Base-by-base conservation (phyloP, 2,329 filamentous ascomycete species). In the Myotisia sp. region DNA sequence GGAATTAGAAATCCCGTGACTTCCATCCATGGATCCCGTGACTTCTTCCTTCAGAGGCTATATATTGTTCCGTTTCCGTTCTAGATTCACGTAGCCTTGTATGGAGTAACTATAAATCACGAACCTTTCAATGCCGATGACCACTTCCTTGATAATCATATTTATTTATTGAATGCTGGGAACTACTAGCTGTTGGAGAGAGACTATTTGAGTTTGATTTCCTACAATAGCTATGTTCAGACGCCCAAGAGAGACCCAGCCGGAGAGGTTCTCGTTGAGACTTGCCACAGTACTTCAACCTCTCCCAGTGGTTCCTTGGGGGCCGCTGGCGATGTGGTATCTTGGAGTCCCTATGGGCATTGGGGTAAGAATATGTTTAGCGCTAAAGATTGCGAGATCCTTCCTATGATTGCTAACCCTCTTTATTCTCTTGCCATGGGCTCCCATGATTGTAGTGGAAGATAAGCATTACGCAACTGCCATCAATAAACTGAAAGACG, bases 251-350 rank as follows among this genome's bases (percentile, higher is more conserved):
- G 31, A 43, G 38, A 46, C 42, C 33, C 32, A 44, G 39, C 42
- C 47, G n/a, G 44, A 49, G 24, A 31, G 32, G 29, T 6, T 44
- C 26, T 41, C 42, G 18, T 31, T 35, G 7, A 37, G 31, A 37
- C 32, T 48, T 10, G 32, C 34, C 31, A 30, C 36, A 34, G 40
- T 40, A 38, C 45, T 50, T 39, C 20, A 43, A 37, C 45, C 46
- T 38, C 39, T 50, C 29, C 17, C 33, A 18, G 40, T 47, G 14
- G 27, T 39, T 38, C 34, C 43, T 26, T 48, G 43, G 47, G 46
- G 44, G 29, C 9, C 38, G 17, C 29, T 44, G 8, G 47, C 46
- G 40, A 41, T 43, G 37, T 20, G 19, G 14, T 42, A 47, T 38
- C 24, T 49, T 6, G 47, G 47, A 12, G 44, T 49, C 10, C 45